Base-by-base conservation (phyloP, 495 filamentous ascomycete species). In the Podospora pseudocomata region DNA sequence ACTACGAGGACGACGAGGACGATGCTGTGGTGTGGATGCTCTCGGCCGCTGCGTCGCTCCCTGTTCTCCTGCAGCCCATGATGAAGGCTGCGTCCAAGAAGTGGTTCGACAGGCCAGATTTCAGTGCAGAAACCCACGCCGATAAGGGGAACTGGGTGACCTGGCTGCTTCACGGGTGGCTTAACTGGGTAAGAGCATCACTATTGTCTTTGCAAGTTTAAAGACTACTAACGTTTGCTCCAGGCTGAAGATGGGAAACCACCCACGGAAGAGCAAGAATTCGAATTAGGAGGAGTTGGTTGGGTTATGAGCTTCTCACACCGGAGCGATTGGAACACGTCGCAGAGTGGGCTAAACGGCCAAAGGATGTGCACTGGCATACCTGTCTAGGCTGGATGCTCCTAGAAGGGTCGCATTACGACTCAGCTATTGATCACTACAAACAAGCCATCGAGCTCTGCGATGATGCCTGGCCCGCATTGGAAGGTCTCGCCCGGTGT, bases 291-390 rank as follows among this genome's bases (percentile, higher is more conserved):
- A 32, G 30, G 30, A 32, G 7, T 32, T 32, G 30, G 30, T 7
- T 32, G 7, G 30, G 30, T 32, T 32, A 5, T 32, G 30, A 32
- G 23, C 55, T 18, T 58, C 55, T 9, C 16, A 49, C 13, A 19
- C 54, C 54, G 5, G 55, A 58, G n/a, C 55, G 23, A 23, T 18
- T 58, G 7, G 23, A 58, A 26, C 55, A 58, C 0, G 18, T 58
- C 2, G 19, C 19, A 2, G 16, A 58, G 18, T 69, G 55, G 16
- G 56, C 67, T 11, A 56, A 62, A 6, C 57, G 65, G 7, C 54
- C 60, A 20, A 55, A 65, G 16, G 39, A 65, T 28, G 39, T 34
- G 7, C 63, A 69, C 59, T 70, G 68, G 68, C 64, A 66, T 54
- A 58, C 64, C 6, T 26, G 18, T 4, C 64, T 70, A 3, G 64